Evolutionary conservation across 257 asterid genomes (phyloP).

Genomic region (Sherardia arvensis): DNA sequence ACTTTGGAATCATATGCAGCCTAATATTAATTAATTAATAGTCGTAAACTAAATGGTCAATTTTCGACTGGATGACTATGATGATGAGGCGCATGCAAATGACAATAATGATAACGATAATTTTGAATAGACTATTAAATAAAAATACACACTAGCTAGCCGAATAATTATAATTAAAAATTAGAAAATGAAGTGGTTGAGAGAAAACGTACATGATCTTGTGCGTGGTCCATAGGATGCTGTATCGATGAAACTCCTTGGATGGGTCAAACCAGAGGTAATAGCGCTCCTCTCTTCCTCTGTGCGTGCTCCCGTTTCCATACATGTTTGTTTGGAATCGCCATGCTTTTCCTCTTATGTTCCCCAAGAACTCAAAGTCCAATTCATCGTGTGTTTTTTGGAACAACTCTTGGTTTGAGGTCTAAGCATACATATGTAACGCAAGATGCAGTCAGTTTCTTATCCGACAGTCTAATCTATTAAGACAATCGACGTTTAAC

Average conservation of each 20-base stretch:
- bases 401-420: slow-evolving; percentile 68
- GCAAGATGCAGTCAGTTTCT: too few relatives aligned
- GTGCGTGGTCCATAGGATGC: slow-evolving; percentile 74
- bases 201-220: slow-evolving; percentile 56
- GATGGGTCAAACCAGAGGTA: slow-evolving; percentile 83
- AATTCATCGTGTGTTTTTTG: slow-evolving; percentile 67
- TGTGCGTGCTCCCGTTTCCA: slow-evolving; percentile 81
- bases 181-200: background rate
- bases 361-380: slow-evolving; percentile 89
- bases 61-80: slow-evolving; percentile 7
- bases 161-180: background rate
- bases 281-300: slow-evolving; percentile 95
- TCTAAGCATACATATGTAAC: slow-evolving; percentile 25
- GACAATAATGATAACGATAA: background rate
- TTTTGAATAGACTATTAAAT: background rate
- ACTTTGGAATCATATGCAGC: background rate
- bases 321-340: slow-evolving; percentile 92
- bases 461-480: too few relatives aligned
- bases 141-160: background rate
- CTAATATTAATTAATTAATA: background rate
- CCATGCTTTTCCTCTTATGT: slow-evolving; percentile 79
- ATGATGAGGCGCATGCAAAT: background rate
- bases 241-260: slow-evolving; percentile 59
- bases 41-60: slow-evolving; percentile 33
- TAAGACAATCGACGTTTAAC: too few relatives aligned